These are phyloP conservation scores for Alisma plantagoaquatica DNA, from an alignment of 106 monocot genomes.

Conservation along the genomic window DNA sequence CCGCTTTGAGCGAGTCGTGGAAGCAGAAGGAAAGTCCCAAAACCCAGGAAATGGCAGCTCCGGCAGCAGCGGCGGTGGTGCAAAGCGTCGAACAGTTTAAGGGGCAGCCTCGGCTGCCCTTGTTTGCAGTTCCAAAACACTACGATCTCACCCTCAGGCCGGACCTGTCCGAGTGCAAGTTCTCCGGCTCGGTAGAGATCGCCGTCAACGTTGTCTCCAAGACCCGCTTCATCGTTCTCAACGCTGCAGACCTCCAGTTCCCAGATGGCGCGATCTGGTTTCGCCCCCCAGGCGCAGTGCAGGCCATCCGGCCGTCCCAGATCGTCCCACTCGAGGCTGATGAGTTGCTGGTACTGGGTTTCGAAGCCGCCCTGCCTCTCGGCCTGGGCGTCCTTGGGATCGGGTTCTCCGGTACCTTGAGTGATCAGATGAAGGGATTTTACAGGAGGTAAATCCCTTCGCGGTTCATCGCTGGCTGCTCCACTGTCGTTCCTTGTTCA, in stretches of 20 bases:
- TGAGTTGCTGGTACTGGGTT: constrained; percentile 67
- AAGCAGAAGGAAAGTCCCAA: too few relatives aligned
- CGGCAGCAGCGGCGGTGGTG: constrained; percentile 15
- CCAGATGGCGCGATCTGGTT: constrained; percentile 37
- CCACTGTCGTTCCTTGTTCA: too few relatives aligned
- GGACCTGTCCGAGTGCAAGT: constrained; percentile 59
- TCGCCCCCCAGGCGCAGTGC: constrained; percentile 6
- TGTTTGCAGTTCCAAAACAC: constrained; percentile 50
- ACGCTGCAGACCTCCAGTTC: constrained; percentile 65
- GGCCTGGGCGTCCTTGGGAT: constrained; percentile 52
- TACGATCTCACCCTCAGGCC: constrained; percentile 64
- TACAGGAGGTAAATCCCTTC: constrained; percentile 75
- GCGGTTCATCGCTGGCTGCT: too few relatives aligned
- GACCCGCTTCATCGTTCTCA: constrained; percentile 81
- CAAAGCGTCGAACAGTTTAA: constrained; percentile 56
- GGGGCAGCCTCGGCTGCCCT: constrained; percentile 52
- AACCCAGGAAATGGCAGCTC: too few relatives aligned
- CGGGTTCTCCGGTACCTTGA: constrained; percentile 55
- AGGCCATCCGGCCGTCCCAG: constrained; percentile 31
- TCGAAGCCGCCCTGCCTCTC: constrained; percentile 39
- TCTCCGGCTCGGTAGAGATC: constrained; percentile 55
- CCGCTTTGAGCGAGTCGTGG: too few relatives aligned
- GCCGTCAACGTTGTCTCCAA: constrained; percentile 37
- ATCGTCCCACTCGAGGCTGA: constrained; percentile 36
- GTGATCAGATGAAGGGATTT: constrained; percentile 91